These are phyloP conservation scores for Phytopythium cucurbitacearum DNA, from an alignment of 352 stramenopile species.

Conservation along the genomic window DNA sequence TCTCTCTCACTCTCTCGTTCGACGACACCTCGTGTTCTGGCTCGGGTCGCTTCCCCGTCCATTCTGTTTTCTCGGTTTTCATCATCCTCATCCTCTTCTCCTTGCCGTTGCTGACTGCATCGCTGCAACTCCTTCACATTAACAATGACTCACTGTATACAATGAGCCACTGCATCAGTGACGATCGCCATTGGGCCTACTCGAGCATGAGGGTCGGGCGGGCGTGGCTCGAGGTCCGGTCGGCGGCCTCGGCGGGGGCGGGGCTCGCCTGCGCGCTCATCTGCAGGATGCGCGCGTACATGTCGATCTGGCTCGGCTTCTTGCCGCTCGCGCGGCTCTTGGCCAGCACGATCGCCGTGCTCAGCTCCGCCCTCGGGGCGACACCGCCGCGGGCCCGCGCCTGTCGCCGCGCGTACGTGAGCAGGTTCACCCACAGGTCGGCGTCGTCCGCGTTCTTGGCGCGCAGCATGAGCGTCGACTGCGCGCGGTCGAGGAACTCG, in stretches of 20 bases:
- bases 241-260: conserved; percentile 4
- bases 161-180: no score
- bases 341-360: conserved; percentile 3
- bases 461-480: conserved; percentile 55
- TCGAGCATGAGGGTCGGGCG: neutral
- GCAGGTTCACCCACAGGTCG: conserved; percentile 70
- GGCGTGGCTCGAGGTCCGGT: neutral
- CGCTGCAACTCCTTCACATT: no score
- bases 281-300: conserved; percentile 8
- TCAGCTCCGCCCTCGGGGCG: neutral
- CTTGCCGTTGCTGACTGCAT: no score
- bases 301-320: conserved; percentile 6
- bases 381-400: conserved; percentile 12
- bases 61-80: no score
- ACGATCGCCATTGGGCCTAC: no score
- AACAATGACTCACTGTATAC: no score
- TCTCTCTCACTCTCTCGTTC: no score
- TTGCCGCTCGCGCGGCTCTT: neutral
- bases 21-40: no score
- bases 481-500: conserved; percentile 43
- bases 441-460: conserved; percentile 51
- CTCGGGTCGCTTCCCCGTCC: no score
- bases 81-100: no score
- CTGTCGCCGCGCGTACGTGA: conserved; percentile 60
- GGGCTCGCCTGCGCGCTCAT: conserved; percentile 1